These are phyloP conservation scores for Verticillium tricorpus DNA, from an alignment of 2,329 filamentous ascomycete genomes.

Conservation along the genomic window DNA sequence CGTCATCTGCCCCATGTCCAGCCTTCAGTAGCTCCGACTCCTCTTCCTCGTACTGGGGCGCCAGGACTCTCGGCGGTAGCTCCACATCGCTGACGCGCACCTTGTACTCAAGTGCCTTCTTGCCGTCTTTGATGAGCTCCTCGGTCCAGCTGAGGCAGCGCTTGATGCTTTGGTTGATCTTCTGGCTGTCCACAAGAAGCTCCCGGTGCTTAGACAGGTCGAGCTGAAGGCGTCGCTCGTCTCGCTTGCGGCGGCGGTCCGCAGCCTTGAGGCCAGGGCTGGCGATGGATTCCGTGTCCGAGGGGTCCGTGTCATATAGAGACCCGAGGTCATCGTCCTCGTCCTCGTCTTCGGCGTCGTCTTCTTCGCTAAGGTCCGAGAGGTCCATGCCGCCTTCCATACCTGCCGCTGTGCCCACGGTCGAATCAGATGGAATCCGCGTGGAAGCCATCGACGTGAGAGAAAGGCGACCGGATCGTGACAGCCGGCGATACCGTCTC, in stretches of 20 bases:
- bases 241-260: constrained; percentile 58
- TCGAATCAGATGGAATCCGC: constrained; percentile 37
- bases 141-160: constrained; percentile 88
- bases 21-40: constrained; percentile 19
- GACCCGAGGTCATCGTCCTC: constrained; percentile 42
- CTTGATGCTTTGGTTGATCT: constrained; percentile 91
- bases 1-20: constrained; percentile 8
- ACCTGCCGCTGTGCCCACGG: constrained; percentile 12
- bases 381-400: constrained; percentile 37
- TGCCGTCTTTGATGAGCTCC: constrained; percentile 81
- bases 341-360: constrained; percentile 37
- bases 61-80: constrained; percentile 74
- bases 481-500: constrained; percentile 79
- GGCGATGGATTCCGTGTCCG: constrained; percentile 35
- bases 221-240: constrained; percentile 77
- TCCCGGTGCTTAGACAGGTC: constrained; percentile 88
- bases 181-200: constrained; percentile 82
- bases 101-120: constrained; percentile 78
- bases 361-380: constrained; percentile 48
- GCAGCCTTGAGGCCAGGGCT: constrained; percentile 26
- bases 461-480: constrained; percentile 68
- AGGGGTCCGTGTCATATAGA: constrained; percentile 48
- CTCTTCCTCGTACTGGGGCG: constrained; percentile 60
- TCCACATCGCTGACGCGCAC: constrained; percentile 76
- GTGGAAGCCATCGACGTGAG: constrained; percentile 32